phyloP scores from a whole-genome alignment of 345 rosid species.

The Citrus inodora region DNA sequence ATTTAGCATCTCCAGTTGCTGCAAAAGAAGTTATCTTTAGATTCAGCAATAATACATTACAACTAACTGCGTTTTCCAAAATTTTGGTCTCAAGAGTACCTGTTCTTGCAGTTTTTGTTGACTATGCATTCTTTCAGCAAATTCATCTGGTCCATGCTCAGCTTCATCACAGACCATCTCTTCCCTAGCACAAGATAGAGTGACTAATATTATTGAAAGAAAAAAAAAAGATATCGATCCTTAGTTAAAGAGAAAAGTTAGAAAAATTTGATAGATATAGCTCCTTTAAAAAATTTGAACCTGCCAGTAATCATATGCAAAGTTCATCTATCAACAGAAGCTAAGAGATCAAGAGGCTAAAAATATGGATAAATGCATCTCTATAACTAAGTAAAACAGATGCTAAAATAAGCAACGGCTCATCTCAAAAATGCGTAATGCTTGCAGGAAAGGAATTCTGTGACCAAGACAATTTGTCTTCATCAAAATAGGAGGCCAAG shows the following conservation, averaged over 20 bases:
- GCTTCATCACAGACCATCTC: conserved; percentile 85
- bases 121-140: conserved; percentile 46
- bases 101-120: conserved; percentile 59
- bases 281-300: neutral
- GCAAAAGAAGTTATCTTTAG: conserved; percentile 7
- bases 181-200: conserved; percentile 40
- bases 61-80: neutral
- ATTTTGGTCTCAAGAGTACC: conserved; percentile 23
- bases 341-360: neutral
- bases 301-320: neutral
- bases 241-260: neutral
- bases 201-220: neutral
- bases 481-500: neutral
- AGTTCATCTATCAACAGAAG: neutral
- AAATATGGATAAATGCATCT: neutral
- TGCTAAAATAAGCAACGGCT: neutral
- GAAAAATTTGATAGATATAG: neutral
- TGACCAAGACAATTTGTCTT: neutral
- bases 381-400: neutral
- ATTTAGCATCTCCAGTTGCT: conserved; percentile 88
- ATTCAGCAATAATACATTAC: neutral
- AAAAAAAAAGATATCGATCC: neutral
- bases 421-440: neutral
- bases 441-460: neutral
- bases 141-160: conserved; percentile 63